Evolutionary conservation across 1,284 basidiomycete genomes (phyloP).

Genomic region (Boletus semigastroideus): DNA sequence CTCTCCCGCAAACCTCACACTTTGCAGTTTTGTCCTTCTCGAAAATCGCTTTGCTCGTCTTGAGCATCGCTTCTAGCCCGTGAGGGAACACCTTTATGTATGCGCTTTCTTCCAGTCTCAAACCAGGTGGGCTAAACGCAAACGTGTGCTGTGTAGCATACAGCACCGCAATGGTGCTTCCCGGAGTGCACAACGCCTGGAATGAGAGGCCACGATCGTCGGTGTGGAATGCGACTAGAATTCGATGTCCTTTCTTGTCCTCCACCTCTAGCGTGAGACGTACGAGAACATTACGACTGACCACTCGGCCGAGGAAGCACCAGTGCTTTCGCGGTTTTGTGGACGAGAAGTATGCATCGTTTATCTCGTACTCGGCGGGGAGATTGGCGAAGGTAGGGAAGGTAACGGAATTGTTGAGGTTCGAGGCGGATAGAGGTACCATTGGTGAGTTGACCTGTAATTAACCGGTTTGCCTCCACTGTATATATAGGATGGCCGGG

Average conservation of each 20-base stretch:
- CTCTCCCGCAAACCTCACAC: conserved; percentile 24
- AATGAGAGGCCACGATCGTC: conserved; percentile 32
- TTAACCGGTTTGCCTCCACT: not conserved
- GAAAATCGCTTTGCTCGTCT: conserved; percentile 22
- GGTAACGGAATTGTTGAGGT: conserved; percentile 27
- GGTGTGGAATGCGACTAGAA: conserved; percentile 33
- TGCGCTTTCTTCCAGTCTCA: conserved; percentile 26
- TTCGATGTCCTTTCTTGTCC: conserved; percentile 25
- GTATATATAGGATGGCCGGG: conserved; percentile 16
- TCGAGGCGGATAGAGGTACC: conserved; percentile 21
- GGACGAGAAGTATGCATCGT: conserved; percentile 21
- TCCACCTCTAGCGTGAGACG: conserved; percentile 30
- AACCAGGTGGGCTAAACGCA: conserved; percentile 31
- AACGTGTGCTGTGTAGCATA: conserved; percentile 32
- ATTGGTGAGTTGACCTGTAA: conserved; percentile 15
- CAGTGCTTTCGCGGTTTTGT: conserved; percentile 28
- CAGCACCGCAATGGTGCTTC: conserved; percentile 33
- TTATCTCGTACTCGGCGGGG: conserved; percentile 23
- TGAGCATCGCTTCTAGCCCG: conserved; percentile 29
- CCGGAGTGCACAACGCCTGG: conserved; percentile 23
- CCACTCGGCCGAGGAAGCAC: conserved; percentile 30
- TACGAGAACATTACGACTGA: conserved; percentile 24
- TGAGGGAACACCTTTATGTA: conserved; percentile 32
- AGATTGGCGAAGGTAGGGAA: conserved; percentile 28
- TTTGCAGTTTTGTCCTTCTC: conserved; percentile 20